phyloP scores from a whole-genome alignment of 306 rosid genomes.

The Lathyrus aphaca region DNA sequence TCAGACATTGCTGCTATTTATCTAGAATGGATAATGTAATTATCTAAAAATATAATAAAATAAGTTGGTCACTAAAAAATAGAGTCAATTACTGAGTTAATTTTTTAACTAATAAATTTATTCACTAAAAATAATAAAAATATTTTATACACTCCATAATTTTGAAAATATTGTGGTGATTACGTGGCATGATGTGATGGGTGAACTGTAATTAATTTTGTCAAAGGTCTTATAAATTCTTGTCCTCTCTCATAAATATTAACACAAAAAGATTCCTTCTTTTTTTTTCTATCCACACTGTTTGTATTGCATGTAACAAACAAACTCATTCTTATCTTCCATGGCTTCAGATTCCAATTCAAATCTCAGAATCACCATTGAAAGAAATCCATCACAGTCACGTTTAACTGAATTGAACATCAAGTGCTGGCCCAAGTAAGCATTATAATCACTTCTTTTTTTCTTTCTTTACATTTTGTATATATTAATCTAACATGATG shows the following conservation, averaged over 20 bases:
- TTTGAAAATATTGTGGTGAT: not conserved
- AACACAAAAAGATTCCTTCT: conserved; percentile 45
- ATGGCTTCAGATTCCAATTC: conserved; percentile 73
- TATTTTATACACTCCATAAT: too few species aligned
- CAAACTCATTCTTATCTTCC: not conserved
- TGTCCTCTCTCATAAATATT: conserved; percentile 21
- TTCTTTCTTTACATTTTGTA: not conserved
- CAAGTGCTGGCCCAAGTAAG: conserved; percentile 97
- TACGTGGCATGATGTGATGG: conserved; percentile 42
- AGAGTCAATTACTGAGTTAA: too few species aligned
- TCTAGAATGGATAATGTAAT: too few species aligned
- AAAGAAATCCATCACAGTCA: conserved; percentile 79
- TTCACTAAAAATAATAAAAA: too few species aligned
- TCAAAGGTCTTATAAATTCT: conserved; percentile 29
- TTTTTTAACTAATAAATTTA: too few species aligned
- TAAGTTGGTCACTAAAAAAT: too few species aligned
- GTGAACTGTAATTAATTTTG: conserved; percentile 30
- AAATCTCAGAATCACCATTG: conserved; percentile 67
- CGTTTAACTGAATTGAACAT: conserved; percentile 74
- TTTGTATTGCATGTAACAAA: conserved; percentile 35
- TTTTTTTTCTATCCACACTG: conserved; percentile 24
- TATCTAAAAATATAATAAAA: too few species aligned
- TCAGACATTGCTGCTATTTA: too few species aligned
- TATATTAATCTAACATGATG: not conserved
- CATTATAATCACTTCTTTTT: not conserved